Base-by-base conservation (phyloP, 768 basidiomycete species). In the Candolleomyces eurysporus region DNA sequence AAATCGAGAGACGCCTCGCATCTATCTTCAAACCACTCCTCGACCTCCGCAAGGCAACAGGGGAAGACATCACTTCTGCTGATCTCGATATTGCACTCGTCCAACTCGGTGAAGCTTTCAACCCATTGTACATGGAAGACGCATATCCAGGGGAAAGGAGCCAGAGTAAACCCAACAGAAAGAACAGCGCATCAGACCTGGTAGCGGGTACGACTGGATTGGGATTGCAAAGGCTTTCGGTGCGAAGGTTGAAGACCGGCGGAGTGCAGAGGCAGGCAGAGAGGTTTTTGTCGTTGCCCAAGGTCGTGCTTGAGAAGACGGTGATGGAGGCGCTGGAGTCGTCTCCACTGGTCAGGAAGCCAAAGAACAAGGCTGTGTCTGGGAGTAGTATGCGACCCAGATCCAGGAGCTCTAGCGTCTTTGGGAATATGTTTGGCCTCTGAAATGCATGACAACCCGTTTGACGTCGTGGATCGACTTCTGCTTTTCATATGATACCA, bases 11-110 rank as follows among this genome's bases (percentile, higher is more conserved):
- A 31, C 69, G 71, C 42, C 65, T 73, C 19, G 46, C 17, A 4
- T 67, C 69, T 2, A 69, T 73, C 39, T 71, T 72, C 62, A 71
- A 67, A 60, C 66, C 66, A 22, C 62, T 67, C n/a, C 63, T 69
- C 39, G 68, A 65, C 8, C 40, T 73, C 17, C 69, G 42, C 71
- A 72, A 17, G 63, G 65, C 36, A 67, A 75, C 52, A 42, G 63
- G 57, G 7, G 32, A 43, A 50, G 70, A 67, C 48, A 65, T 72
- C 56, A 71, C 67, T 36, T 72, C 71, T 10, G 63, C 66, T 8
- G 69, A 73, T 46, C 61, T 71, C 30, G 61, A 65, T 48, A 51
- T 68, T 6, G 57, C 45, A 39, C 9, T 55, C 1, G 40, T 69
- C 26, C 31, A 48, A 1, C 57, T 63, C 0, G 64, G 63, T 6